Evolutionary conservation across 495 filamentous ascomycete genomes (phyloP), one percentile per base, ranked within the genome.

Genomic region (Usnea hakonensis): DNA sequence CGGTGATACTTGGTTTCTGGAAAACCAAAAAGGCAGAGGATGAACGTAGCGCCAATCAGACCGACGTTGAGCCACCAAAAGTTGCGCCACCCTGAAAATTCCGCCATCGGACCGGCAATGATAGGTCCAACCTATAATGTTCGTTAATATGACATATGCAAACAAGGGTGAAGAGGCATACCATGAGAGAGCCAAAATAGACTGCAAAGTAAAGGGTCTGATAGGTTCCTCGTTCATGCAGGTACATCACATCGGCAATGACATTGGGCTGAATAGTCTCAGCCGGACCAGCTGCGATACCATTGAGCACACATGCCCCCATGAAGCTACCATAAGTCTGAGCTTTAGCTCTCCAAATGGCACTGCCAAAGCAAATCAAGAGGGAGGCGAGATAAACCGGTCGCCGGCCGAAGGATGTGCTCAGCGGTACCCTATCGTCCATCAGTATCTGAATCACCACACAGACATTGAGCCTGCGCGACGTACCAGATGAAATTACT

Each of bases 241-340:
- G 70, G 72, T 87, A 87, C 70, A 85, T 83, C 58, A 86, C 82
- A 62, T 87, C 85, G 16, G 83, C 79, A 60, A 87, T 87, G 28
- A 88, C 78, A 57, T 82, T 79, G 0, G 84, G 83, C 53, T 83
- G 80, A 5, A 86, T 74, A 1, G 83, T 85, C 72, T 77, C 72
- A 35, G 72, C 74, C 23, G 76, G 76, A 40, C 76, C 85, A 35
- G 83, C 83, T 14, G 82, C 85, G 58, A 88, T 77, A 2, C 82
- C 83, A 65, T 86, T 85, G 14, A 88, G 69, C 11, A 85, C 74
- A 61, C 81, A 77, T 33, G 82, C 82, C 19, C 82, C 85, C 75
- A 87, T 83, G 65, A 86, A 85, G 57, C 78, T 81, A 17, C 73
- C 70, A 65, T 87, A 87, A 8, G 73, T 77, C n/a, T 70, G 78